A percentile compares a stretch with the other conserved stretches of the same genome.
Evolutionary conservation across 2,329 filamentous ascomycete species (phyloP).

Genomic region (Dothidotthia symphoricarpi): DNA sequence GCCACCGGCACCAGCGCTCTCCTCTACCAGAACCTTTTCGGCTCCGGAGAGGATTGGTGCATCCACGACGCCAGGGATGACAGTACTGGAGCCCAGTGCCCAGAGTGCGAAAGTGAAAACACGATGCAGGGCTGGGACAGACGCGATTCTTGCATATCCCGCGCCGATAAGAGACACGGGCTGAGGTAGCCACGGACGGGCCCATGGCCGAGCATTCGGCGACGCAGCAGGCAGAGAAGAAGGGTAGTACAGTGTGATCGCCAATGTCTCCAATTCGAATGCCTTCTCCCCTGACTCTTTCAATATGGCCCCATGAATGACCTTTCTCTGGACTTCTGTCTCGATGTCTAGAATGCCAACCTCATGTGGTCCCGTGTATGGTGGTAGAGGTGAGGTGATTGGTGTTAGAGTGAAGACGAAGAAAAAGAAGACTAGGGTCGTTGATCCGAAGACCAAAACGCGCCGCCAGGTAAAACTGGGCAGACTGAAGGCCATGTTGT

Average conservation of each 20-base stretch:
- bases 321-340: constrained; percentile 36
- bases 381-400: constrained; percentile 44
- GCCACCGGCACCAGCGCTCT: constrained; percentile 13
- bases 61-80: constrained; percentile 47
- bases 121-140: constrained; percentile 38
- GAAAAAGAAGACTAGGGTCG: constrained; percentile 34
- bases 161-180: constrained; percentile 45
- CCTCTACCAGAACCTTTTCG: constrained; percentile 23
- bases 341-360: constrained; percentile 49
- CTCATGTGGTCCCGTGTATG: constrained; percentile 44
- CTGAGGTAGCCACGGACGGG: constrained; percentile 47
- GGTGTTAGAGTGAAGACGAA: constrained; percentile 44
- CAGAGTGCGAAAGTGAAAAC: constrained; percentile 45
- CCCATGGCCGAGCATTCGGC: constrained; percentile 28
- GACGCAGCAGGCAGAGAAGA: constrained; percentile 27
- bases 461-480: constrained; percentile 24
- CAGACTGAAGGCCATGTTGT: constrained; percentile 23
- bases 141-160: constrained; percentile 46
- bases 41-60: constrained; percentile 38
- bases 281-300: constrained; percentile 42
- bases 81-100: constrained; percentile 43
- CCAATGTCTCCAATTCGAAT: constrained; percentile 47
- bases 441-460: constrained; percentile 28
- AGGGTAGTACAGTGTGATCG: constrained; percentile 50
- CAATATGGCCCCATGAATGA: constrained; percentile 39